Evolutionary conservation across 2,329 filamentous ascomycete species (phyloP).

Genomic region (Exophiala spinifera): DNA sequence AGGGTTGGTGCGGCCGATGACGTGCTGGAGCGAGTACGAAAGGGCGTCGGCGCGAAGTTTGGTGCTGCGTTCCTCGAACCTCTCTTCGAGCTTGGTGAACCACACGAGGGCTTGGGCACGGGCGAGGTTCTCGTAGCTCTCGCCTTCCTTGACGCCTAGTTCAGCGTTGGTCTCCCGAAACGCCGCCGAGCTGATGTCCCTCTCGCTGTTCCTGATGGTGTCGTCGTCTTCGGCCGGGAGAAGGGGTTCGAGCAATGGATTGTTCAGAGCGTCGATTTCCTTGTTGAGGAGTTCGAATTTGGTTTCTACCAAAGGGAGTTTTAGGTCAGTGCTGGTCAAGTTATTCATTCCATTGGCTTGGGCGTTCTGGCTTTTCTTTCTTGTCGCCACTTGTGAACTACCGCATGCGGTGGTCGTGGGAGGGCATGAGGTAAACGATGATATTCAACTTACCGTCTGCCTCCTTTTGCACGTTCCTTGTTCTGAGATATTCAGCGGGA

Average conservation of each 20-base stretch:
- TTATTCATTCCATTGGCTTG: conserved; percentile 5
- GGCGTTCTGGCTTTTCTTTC: too few species aligned
- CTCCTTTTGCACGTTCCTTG: too few species aligned
- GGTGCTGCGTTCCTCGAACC: background rate
- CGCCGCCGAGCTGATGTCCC: background rate
- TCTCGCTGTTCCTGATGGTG: background rate
- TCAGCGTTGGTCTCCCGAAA: background rate
- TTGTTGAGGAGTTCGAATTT: background rate
- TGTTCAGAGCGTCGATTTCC: background rate
- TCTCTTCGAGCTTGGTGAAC: background rate
- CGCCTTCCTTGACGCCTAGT: background rate
- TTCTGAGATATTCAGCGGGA: too few species aligned
- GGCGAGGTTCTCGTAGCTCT: background rate
- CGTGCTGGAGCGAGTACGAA: background rate
- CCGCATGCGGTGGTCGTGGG: too few species aligned
- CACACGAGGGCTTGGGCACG: background rate
- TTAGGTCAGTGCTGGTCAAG: too few species aligned
- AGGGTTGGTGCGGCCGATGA: background rate
- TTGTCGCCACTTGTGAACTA: too few species aligned
- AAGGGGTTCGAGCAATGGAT: background rate
- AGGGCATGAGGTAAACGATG: too few species aligned
- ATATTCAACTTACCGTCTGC: too few species aligned
- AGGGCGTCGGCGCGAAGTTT: too few species aligned
- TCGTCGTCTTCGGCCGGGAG: background rate
- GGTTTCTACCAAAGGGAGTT: too few species aligned